Evolutionary conservation across 2,329 filamentous ascomycete genomes (phyloP).

Genomic region (Monosporascus sp.): DNA sequence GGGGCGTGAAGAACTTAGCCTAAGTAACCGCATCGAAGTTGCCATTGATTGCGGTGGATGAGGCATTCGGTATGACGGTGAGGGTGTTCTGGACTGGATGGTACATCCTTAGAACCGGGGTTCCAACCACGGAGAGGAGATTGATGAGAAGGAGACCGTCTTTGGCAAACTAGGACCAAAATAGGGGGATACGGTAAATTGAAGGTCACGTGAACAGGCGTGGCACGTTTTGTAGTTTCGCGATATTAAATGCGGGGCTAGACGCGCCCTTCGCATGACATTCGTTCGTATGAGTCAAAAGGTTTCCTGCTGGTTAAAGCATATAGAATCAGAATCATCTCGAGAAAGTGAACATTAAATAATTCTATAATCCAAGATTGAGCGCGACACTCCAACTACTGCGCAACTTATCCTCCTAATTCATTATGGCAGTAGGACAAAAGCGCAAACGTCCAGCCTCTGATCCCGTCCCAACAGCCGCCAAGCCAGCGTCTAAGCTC

Average conservation of each 20-base stretch:
- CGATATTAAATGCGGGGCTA: constrained; percentile 8
- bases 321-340: not conserved
- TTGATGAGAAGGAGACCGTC: too few relatives aligned
- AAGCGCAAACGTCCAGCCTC: constrained; percentile 22
- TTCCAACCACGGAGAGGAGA: too few relatives aligned
- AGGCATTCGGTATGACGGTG: too few relatives aligned
- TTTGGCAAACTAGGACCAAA: too few relatives aligned
- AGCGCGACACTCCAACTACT: too few relatives aligned
- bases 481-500: not conserved
- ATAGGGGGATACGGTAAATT: not conserved
- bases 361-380: too few relatives aligned
- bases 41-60: too few relatives aligned
- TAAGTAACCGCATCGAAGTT: too few relatives aligned
- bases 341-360: too few relatives aligned
- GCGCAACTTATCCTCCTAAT: not conserved
- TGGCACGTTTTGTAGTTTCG: constrained; percentile 1
- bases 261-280: constrained; percentile 18
- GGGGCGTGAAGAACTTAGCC: too few relatives aligned
- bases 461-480: not conserved
- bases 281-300: not conserved
- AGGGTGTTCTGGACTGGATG: too few relatives aligned
- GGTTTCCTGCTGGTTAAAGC: not conserved
- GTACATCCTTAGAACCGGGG: too few relatives aligned
- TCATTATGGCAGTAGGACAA: constrained; percentile 16
- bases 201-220: constrained; percentile 15